These are phyloP conservation scores for Amaranthus palmeri DNA, from an alignment of 148 eudicot species.

Conservation along the genomic window DNA sequence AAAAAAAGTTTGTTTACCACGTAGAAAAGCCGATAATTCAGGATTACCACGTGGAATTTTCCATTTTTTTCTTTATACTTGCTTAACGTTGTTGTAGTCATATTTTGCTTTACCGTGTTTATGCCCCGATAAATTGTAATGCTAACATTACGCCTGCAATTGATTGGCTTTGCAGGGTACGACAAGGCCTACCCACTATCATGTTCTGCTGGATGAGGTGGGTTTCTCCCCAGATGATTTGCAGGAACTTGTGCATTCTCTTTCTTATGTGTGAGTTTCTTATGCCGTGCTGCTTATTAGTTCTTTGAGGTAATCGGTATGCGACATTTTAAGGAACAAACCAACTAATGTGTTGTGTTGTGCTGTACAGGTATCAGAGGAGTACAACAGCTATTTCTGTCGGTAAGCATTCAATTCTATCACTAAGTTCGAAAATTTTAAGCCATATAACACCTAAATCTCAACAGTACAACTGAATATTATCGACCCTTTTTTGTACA, in stretches of 20 bases:
- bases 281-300: neutral
- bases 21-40: no score
- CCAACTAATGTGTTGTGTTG: neutral
- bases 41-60: no score
- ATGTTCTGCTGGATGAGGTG: conserved; percentile 73
- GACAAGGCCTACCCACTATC: conserved; percentile 91
- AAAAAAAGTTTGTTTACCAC: no score
- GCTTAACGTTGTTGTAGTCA: no score
- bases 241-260: conserved; percentile 81
- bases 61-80: no score
- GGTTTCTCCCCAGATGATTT: conserved; percentile 85
- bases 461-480: neutral
- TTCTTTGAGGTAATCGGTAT: no score
- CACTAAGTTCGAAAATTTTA: no score
- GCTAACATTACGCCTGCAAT: neutral
- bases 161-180: conserved; percentile 51
- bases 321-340: neutral
- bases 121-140: neutral
- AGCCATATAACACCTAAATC: no score
- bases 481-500: conserved; percentile 20
- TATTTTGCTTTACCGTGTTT: neutral
- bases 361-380: conserved; percentile 64
- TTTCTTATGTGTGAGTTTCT: conserved; percentile 75
- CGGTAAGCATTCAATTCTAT: conserved; percentile 20
- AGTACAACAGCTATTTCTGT: conserved; percentile 92